Base-by-base conservation (phyloP, 805 yeast genomes). In the Saccharomycopsis sp. region DNA sequence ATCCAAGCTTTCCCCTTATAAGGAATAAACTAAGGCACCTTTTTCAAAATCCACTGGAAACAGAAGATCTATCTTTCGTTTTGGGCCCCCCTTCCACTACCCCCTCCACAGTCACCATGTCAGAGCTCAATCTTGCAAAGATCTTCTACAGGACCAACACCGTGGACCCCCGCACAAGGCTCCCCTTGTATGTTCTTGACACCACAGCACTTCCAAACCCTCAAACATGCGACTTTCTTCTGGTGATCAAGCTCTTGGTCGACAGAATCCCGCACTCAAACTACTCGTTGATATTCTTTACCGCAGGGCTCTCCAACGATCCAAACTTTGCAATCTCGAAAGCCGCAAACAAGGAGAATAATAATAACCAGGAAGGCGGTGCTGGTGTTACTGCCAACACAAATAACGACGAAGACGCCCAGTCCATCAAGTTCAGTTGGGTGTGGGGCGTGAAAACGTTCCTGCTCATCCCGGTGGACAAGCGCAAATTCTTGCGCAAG, bases 161-260 rank as follows among this genome's bases (percentile, higher is more conserved):
- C 1, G 55, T 60, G 27, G 96, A 87, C 54, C 86, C 89, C 0
- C 64, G 65, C 38, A 69, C 85, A 1, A 64, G 69, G 5, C 68
- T 76, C 18, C 95, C 95, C 0, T 59, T 89, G 8, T 87, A 77
- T 53, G 78, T 87, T 4, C 75, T 89, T 46, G 96, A 89, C 57
- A 75, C 95, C 3, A 77, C 88, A 10, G 81, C 75, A 49, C 64
- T 88, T 8, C 95, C 95, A 0, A 62, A 74, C 9, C 68, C 79
- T 1, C 68, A 70, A 2, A 60, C 53, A 19, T 58, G 65, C 10
- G 57, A 57, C 36, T 45, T 48, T 27, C 69, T 73, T 30, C 72
- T 68, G 22, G 69, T 82, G 32, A 73, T 82, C 44, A 72, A 74
- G 34, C 67, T 71, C 5, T 55, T 84, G 30, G 64, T 83, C 43